A percentile compares a stretch with the other conserved stretches of the same genome.
phyloP scores from a whole-genome alignment of 2,329 filamentous ascomycete species.

The Alternaria arbusti region DNA sequence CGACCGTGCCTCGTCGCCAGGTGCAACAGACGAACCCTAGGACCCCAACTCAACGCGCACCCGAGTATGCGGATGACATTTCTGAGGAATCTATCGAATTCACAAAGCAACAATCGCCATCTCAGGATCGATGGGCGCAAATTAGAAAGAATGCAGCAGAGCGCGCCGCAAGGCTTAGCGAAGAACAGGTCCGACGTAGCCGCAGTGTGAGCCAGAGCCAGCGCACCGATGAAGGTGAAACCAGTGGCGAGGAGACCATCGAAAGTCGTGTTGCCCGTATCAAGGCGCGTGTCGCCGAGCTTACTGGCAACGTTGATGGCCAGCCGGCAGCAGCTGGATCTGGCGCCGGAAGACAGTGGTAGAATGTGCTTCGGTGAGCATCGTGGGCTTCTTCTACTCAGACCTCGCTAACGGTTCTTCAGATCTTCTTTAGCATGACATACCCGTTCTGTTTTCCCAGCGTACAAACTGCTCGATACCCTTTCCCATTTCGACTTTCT shows the following conservation, averaged over 20 bases:
- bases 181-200: slow-evolving; percentile 66
- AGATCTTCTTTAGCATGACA: slow-evolving; percentile 17
- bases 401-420: not conserved
- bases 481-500: slow-evolving; percentile 29
- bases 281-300: slow-evolving; percentile 93
- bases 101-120: slow-evolving; percentile 44
- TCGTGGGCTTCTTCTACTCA: no score
- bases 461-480: slow-evolving; percentile 41
- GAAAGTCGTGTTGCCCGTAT: slow-evolving; percentile 96
- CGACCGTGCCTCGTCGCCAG: slow-evolving; percentile 32
- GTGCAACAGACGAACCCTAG: slow-evolving; percentile 19
- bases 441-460: slow-evolving; percentile 26
- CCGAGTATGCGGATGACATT: slow-evolving; percentile 38
- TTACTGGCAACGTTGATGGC: slow-evolving; percentile 68
- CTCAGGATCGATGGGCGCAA: slow-evolving; percentile 88
- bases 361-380: slow-evolving; percentile 26
- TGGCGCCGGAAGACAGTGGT: slow-evolving; percentile 18
- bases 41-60: slow-evolving; percentile 26
- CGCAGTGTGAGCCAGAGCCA: slow-evolving; percentile 61
- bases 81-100: slow-evolving; percentile 54
- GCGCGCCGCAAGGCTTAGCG: slow-evolving; percentile 70
- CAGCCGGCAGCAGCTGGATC: slow-evolving; percentile 17
- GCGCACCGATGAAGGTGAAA: slow-evolving; percentile 81
- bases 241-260: slow-evolving; percentile 96
- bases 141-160: slow-evolving; percentile 94